phyloP scores from a whole-genome alignment of 2,329 filamentous ascomycete species.

The Cercospora zeae-maydis region DNA sequence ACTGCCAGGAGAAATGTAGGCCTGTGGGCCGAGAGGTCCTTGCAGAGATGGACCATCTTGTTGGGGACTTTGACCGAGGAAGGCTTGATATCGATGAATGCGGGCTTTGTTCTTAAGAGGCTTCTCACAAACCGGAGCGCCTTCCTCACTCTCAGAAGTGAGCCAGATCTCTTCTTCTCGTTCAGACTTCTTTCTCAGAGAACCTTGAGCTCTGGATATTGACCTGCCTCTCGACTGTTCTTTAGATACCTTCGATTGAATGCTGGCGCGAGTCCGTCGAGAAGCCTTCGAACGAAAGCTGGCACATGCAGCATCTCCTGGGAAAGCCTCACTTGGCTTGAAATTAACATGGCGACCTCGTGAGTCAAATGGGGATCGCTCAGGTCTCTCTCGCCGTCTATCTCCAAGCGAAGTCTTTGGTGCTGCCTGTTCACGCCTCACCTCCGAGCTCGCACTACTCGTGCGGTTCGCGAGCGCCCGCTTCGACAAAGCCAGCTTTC shows the following conservation, averaged over 20 bases:
- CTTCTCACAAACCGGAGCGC: not conserved
- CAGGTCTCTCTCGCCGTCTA: constrained; percentile 2
- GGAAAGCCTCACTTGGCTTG: not conserved
- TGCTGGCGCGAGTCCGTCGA: constrained; percentile 16
- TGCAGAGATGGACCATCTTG: not conserved
- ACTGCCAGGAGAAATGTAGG: constrained; percentile 15
- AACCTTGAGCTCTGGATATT: not conserved
- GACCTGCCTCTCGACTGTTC: not conserved
- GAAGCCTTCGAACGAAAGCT: not conserved
- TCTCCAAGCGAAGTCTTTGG: not conserved
- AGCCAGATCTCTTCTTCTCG: constrained; percentile 29
- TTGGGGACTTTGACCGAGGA: not conserved
- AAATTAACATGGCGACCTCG: constrained; percentile 20
- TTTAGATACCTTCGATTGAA: not conserved
- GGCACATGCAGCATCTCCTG: constrained; percentile 13
- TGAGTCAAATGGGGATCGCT: constrained; percentile 12
- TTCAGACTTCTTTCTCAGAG: not conserved
- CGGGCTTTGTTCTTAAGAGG: not conserved
- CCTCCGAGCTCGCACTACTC: constrained; percentile 6
- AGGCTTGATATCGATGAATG: not conserved
- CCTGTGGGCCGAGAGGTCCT: not conserved
- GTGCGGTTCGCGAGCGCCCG: constrained; percentile 13
- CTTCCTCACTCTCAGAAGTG: constrained; percentile 29
- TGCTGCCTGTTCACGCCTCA: not conserved
- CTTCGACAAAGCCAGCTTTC: not conserved